Percentiles rank a stretch among this genome's conserved stretches.
phyloP scores from a whole-genome alignment of 805 yeast genomes.

The Yarrowia alimentaria region DNA sequence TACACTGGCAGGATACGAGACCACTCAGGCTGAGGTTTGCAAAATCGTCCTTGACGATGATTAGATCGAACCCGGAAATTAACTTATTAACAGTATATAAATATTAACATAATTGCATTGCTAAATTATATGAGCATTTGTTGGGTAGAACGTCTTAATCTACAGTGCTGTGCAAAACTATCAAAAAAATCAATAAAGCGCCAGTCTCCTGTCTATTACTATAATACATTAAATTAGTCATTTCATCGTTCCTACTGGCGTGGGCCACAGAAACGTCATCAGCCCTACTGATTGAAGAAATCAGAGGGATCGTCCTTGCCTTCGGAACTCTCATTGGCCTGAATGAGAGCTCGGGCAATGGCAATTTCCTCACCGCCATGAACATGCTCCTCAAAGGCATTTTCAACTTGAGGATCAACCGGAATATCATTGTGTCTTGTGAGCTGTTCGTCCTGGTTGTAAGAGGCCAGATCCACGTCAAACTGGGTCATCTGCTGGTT shows the following conservation, averaged over 20 bases:
- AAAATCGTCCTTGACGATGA: too few relatives aligned
- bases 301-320: constrained; percentile 27
- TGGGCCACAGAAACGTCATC: neutral
- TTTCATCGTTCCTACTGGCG: constrained; percentile 13
- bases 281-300: constrained; percentile 8
- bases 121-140: too few relatives aligned
- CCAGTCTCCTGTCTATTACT: constrained; percentile 27
- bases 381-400: constrained; percentile 46
- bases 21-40: too few relatives aligned
- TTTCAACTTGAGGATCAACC: constrained; percentile 57
- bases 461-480: constrained; percentile 25
- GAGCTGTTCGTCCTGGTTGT: constrained; percentile 31
- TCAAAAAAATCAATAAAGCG: too few relatives aligned
- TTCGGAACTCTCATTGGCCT: constrained; percentile 47
- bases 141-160: too few relatives aligned
- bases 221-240: constrained; percentile 26
- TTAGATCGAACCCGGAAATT: too few relatives aligned
- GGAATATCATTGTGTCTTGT: constrained; percentile 43
- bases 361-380: constrained; percentile 55
- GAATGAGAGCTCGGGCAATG: constrained; percentile 64
- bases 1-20: constrained; percentile 5
- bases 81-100: too few relatives aligned
- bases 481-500: constrained; percentile 23
- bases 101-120: too few relatives aligned
- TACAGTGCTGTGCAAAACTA: too few relatives aligned